Percentiles rank a stretch among this genome's conserved stretches.
phyloP scores from a whole-genome alignment of 768 basidiomycete genomes.

The Symmetrospora coprosmae region DNA sequence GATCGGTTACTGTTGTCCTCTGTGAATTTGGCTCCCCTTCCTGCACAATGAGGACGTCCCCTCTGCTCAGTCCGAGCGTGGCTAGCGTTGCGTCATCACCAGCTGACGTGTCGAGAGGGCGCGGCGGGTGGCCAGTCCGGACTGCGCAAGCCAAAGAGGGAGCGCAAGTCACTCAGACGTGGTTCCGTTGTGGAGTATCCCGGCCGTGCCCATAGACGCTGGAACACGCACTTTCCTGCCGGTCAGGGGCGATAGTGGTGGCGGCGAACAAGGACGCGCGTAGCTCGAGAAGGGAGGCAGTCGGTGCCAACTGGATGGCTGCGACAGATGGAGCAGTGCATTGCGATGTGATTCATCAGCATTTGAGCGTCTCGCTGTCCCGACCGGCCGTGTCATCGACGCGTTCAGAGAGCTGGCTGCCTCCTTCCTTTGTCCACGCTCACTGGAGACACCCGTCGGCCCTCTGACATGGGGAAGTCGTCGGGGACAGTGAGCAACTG shows the following conservation, averaged over 20 bases:
- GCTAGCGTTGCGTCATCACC: neutral
- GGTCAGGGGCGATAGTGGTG: slow-evolving; percentile 5
- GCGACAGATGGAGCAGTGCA: no score
- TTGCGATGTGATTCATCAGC: no score
- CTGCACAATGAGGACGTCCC: slow-evolving; percentile 13
- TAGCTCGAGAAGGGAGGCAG: slow-evolving; percentile 9
- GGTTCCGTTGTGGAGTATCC: no score
- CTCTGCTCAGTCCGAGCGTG: neutral
- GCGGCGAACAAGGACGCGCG: slow-evolving; percentile 12
- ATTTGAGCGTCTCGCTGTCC: no score
- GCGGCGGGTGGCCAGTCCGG: slow-evolving; percentile 7
- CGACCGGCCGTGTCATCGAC: no score
- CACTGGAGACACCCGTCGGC: slow-evolving; percentile 9
- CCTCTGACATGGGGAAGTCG: neutral
- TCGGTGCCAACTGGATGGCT: slow-evolving; percentile 9
- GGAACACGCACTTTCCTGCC: slow-evolving; percentile 15
- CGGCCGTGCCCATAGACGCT: no score
- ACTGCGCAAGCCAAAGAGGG: no score
- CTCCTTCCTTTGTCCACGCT: no score
- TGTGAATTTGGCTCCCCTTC: neutral
- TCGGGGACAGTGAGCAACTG: neutral
- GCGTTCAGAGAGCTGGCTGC: no score
- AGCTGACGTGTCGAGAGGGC: neutral
- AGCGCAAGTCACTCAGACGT: no score
- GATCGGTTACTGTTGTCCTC: no score